A percentile compares a stretch with the other conserved stretches of the same genome.
These are phyloP conservation scores for Chimonanthus praecox DNA, from an alignment of 164 flowering plant genomes.

Conservation along the genomic window DNA sequence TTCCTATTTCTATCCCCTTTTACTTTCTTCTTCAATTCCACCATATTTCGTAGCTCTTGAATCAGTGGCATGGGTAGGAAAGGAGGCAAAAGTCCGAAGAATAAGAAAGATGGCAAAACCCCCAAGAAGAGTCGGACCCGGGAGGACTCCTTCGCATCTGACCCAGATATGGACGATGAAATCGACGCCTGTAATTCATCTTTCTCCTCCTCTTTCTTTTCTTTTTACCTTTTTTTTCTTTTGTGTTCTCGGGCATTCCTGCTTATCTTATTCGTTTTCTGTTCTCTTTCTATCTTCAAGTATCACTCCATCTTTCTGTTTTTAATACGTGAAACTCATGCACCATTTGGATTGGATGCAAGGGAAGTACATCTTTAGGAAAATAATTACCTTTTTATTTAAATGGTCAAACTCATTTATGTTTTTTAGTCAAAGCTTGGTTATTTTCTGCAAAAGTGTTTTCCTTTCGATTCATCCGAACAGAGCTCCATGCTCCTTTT, in stretches of 20 bases:
- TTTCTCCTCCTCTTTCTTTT: not conserved
- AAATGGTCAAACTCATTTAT: not conserved
- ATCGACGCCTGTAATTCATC: conserved; percentile 51
- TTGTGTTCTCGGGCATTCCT: no score
- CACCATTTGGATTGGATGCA: not conserved
- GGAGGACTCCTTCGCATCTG: conserved; percentile 18
- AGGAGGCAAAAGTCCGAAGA: conserved; percentile 31
- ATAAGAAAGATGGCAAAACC: conserved; percentile 12
- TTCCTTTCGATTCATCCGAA: no score
- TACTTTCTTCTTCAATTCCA: not conserved
- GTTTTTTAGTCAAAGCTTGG: not conserved
- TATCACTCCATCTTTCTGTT: not conserved
- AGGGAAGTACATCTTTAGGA: not conserved
- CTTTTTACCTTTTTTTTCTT: not conserved
- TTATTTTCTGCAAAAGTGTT: no score
- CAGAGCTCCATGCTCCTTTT: no score
- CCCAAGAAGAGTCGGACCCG: conserved; percentile 15
- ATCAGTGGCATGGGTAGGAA: conserved; percentile 22
- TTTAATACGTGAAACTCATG: not conserved
- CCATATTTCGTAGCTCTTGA: not conserved
- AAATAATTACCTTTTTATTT: no score
- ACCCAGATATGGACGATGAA: conserved; percentile 63
- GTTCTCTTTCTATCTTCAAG: no score
- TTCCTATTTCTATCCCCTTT: not conserved
- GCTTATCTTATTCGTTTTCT: not conserved